These are phyloP conservation scores for Vachellia collinsii DNA, from an alignment of 306 rosid species.

Conservation along the genomic window DNA sequence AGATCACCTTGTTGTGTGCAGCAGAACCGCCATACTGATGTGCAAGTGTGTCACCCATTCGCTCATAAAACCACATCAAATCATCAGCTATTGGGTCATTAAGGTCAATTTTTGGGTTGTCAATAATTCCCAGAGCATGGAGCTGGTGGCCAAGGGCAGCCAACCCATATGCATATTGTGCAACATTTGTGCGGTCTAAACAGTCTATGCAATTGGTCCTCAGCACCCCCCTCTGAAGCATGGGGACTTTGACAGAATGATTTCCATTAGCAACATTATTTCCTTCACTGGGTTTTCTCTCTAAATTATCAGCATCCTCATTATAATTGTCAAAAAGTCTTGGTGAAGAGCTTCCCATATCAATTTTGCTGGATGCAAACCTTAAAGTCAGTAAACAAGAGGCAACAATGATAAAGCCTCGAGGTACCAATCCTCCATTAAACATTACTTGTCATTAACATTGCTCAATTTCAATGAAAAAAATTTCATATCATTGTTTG, in stretches of 20 bases:
- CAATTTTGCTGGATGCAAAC: conserved; percentile 44
- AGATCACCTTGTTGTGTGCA: conserved; percentile 93
- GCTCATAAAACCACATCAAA: conserved; percentile 83
- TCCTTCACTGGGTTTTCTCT: conserved; percentile 47
- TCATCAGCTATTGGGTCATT: conserved; percentile 79
- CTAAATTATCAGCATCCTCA: conserved; percentile 52
- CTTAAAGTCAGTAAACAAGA: conserved; percentile 35
- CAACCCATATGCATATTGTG: conserved; percentile 93
- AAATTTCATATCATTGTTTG: conserved; percentile 10
- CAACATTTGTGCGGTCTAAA: conserved; percentile 98
- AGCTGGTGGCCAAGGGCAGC: conserved; percentile 89
- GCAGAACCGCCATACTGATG: conserved; percentile 98
- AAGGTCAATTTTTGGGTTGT: conserved; percentile 73
- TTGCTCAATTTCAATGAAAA: neutral
- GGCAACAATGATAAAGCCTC: conserved; percentile 12
- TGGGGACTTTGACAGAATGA: conserved; percentile 46
- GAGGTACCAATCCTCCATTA: conserved; percentile 19
- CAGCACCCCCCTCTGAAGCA: conserved; percentile 82
- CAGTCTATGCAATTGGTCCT: conserved; percentile 99
- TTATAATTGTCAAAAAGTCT: conserved; percentile 27
- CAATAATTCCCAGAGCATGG: conserved; percentile 64
- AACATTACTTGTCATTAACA: conserved; percentile 25
- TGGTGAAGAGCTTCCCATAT: conserved; percentile 36
- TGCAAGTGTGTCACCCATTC: conserved; percentile 96
- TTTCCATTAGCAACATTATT: conserved; percentile 48